Evolutionary conservation across 768 basidiomycete genomes (phyloP).

Genomic region (Sarcodon sp.): DNA sequence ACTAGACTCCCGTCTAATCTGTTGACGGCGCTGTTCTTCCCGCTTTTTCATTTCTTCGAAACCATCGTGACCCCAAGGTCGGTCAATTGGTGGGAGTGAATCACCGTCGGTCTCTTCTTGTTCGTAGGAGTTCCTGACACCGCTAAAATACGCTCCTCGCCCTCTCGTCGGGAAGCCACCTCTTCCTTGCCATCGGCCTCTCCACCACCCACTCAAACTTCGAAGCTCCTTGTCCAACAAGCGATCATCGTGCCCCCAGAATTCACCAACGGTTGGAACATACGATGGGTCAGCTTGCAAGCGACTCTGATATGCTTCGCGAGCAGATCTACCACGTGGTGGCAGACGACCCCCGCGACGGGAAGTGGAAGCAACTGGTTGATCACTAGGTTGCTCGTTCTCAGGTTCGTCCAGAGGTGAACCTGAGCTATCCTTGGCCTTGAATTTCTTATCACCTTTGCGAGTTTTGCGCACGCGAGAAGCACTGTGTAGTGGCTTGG

Average conservation of each 20-base stretch:
- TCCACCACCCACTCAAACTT: slow-evolving; percentile 81
- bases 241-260: slow-evolving; percentile 93
- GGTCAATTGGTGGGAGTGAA: slow-evolving; percentile 49
- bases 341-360: slow-evolving; percentile 15
- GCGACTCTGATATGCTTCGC: slow-evolving; percentile 78
- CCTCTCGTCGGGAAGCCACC: slow-evolving; percentile 35
- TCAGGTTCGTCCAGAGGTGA: slow-evolving; percentile 19
- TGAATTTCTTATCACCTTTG: slow-evolving; percentile 20
- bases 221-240: slow-evolving; percentile 72
- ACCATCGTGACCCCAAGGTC: slow-evolving; percentile 75
- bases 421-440: slow-evolving; percentile 6
- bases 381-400: slow-evolving; percentile 15
- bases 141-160: slow-evolving; percentile 24
- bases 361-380: slow-evolving; percentile 28
- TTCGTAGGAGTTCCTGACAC: slow-evolving; percentile 6
- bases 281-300: slow-evolving; percentile 79
- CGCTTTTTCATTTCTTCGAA: slow-evolving; percentile 77
- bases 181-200: slow-evolving; percentile 60
- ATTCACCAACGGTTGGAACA: slow-evolving; percentile 82
- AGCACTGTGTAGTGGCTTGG: slow-evolving; percentile 6
- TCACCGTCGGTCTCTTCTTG: slow-evolving; percentile 13
- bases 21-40: slow-evolving; percentile 43
- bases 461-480: slow-evolving; percentile 11
- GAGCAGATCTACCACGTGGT: slow-evolving; percentile 45
- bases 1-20: slow-evolving; percentile 17